Percentiles rank a stretch among this genome's conserved stretches.
Conservation (phyloP, 2,329 filamentous ascomycete species). For the Penicillium sp. region DNA sequence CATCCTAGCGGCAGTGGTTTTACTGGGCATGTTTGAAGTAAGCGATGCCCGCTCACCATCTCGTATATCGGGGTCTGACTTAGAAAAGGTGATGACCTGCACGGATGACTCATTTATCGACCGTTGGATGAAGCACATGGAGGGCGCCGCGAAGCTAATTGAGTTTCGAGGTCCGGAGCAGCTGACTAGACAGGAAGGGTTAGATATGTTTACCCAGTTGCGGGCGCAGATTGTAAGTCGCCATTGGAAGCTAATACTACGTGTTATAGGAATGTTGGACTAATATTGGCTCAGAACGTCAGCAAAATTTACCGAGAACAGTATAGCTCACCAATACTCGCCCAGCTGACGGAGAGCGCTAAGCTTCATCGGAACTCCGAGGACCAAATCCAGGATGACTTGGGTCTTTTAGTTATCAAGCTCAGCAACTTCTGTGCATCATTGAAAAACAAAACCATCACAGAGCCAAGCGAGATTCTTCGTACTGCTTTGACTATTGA, state of each 20-base stretch:
- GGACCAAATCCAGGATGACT: neutral
- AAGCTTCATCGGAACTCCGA: neutral
- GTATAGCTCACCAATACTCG: neutral
- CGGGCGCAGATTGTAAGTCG: neutral
- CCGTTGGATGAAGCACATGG: constrained; percentile 15
- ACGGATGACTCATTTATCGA: constrained; percentile 8
- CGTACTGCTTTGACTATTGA: neutral
- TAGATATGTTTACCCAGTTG: neutral
- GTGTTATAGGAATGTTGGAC: neutral
- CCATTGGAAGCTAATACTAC: neutral
- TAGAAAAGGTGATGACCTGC: constrained; percentile 1
- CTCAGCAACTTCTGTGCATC: neutral
- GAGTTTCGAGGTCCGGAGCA: constrained; percentile 4
- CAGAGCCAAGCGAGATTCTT: neutral
- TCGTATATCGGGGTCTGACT: neutral
- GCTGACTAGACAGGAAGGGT: neutral
- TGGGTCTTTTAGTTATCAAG: neutral
- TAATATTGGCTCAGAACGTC: neutral
- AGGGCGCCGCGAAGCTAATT: constrained; percentile 10
- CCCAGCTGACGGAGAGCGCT: neutral
- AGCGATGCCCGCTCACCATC: neutral
- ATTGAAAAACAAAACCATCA: neutral
- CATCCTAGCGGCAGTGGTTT: neutral
- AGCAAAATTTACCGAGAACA: neutral
- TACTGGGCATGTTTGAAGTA: neutral